Conservation (phyloP, 495 filamentous ascomycete species). For the Penicillium malachiteum region DNA sequence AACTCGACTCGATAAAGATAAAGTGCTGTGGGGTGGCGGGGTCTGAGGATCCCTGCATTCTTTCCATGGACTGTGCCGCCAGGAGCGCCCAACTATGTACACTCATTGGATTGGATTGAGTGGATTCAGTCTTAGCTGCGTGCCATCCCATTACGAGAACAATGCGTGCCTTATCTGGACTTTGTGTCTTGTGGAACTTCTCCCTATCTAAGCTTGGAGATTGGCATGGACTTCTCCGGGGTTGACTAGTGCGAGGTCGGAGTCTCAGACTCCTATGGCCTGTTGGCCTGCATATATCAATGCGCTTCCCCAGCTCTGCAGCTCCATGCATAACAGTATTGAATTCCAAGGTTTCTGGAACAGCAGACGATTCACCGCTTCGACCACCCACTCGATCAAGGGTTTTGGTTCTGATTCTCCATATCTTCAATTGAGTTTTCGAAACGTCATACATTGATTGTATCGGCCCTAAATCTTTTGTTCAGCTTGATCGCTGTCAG, state of each 20-base stretch:
- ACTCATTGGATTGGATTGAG: background rate
- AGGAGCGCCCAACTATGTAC: slow-evolving; percentile 1
- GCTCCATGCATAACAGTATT: background rate
- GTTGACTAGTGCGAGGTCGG: slow-evolving; percentile 14
- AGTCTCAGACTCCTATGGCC: background rate
- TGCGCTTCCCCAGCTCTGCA: background rate
- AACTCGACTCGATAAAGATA: background rate
- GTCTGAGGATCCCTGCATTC: slow-evolving; percentile 1
- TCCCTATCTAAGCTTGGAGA: slow-evolving; percentile 23
- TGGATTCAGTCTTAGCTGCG: background rate
- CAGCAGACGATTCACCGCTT: background rate
- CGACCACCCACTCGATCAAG: background rate
- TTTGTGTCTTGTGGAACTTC: slow-evolving; percentile 6
- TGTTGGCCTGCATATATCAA: slow-evolving; percentile 2
- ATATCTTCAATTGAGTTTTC: slow-evolving; percentile 3
- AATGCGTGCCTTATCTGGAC: slow-evolving; percentile 15
- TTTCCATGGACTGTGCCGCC: background rate
- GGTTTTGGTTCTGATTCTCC: background rate
- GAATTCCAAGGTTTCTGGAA: background rate
- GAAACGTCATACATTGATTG: slow-evolving; percentile 2
- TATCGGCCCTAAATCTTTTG: background rate
- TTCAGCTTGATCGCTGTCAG: background rate
- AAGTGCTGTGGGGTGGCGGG: background rate
- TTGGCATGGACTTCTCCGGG: slow-evolving; percentile 3
- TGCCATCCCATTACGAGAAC: slow-evolving; percentile 17